These are phyloP conservation scores for Luzula sylvatica DNA, from an alignment of 176 grass and related monocot species.

Conservation along the genomic window DNA sequence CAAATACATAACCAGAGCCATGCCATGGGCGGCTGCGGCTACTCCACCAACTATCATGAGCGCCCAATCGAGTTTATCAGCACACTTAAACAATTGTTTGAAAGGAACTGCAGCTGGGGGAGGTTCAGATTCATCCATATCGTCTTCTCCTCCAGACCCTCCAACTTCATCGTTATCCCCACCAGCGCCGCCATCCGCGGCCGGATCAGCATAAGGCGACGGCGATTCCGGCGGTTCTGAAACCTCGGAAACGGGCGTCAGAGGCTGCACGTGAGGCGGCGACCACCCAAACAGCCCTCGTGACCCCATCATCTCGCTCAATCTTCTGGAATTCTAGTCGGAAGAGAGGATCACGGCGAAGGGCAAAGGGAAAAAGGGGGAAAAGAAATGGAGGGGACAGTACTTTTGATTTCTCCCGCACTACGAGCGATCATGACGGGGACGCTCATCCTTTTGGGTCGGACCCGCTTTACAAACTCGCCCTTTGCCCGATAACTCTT, in stretches of 20 bases:
- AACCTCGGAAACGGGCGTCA: conserved; percentile 90
- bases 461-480: neutral
- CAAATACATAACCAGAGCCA: conserved; percentile 90
- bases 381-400: neutral
- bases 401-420: conserved; percentile 11
- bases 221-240: conserved; percentile 96
- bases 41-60: conserved; percentile 63
- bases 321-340: conserved; percentile 15
- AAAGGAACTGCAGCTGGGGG: conserved; percentile 83
- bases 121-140: conserved; percentile 59
- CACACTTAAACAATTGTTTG: conserved; percentile 77
- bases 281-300: conserved; percentile 95
- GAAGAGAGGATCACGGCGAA: conserved; percentile 4
- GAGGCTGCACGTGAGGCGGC: conserved; percentile 92
- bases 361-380: conserved; percentile 11
- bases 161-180: conserved; percentile 30
- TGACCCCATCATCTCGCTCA: conserved; percentile 58
- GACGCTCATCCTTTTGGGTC: neutral
- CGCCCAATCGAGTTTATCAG: conserved; percentile 74
- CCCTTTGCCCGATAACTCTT: neutral
- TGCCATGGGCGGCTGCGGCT: conserved; percentile 68
- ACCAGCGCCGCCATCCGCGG: conserved; percentile 21
- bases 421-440: conserved; percentile 6
- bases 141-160: conserved; percentile 22
- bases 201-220: conserved; percentile 63